A percentile compares a stretch with the other conserved stretches of the same genome.
These are phyloP conservation scores for Metschnikowia lunata DNA, from an alignment of 805 yeast species.

Conservation along the genomic window DNA sequence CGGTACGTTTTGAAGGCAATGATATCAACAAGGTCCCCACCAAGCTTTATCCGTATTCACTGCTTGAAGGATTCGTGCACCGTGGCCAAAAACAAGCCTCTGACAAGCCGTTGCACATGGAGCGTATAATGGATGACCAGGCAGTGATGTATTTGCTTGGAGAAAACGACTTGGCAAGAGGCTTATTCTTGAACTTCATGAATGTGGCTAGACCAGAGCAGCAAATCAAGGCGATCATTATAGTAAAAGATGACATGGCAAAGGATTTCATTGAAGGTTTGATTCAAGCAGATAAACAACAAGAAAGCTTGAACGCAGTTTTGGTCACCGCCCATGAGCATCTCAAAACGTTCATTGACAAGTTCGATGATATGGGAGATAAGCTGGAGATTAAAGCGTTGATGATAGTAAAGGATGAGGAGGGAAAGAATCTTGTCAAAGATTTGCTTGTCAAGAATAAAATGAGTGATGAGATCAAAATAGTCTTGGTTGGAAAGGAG, in stretches of 20 bases:
- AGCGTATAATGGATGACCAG: too few relatives aligned
- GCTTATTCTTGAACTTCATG: too few relatives aligned
- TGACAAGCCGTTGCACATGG: too few relatives aligned
- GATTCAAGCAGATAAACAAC: neutral
- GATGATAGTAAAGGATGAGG: slow-evolving; percentile 1
- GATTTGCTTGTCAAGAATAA: neutral
- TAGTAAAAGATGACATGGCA: neutral
- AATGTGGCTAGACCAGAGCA: neutral
- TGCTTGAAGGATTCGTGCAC: too few relatives aligned
- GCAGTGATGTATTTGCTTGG: too few relatives aligned
- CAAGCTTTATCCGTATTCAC: too few relatives aligned
- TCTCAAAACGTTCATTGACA: neutral
- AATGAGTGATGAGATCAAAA: neutral
- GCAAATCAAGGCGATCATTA: neutral
- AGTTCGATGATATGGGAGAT: neutral
- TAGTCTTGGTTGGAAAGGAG: neutral
- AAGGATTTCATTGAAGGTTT: neutral
- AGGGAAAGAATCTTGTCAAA: neutral
- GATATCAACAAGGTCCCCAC: too few relatives aligned
- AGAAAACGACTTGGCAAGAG: too few relatives aligned
- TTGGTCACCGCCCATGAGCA: neutral
- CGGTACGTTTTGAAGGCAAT: too few relatives aligned
- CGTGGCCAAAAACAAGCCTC: too few relatives aligned
- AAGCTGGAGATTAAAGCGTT: slow-evolving; percentile 2
- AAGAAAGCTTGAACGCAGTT: neutral